These are phyloP conservation scores for Oenanthe javanica DNA, from an alignment of 140 eudicot genomes.

Conservation along the genomic window DNA sequence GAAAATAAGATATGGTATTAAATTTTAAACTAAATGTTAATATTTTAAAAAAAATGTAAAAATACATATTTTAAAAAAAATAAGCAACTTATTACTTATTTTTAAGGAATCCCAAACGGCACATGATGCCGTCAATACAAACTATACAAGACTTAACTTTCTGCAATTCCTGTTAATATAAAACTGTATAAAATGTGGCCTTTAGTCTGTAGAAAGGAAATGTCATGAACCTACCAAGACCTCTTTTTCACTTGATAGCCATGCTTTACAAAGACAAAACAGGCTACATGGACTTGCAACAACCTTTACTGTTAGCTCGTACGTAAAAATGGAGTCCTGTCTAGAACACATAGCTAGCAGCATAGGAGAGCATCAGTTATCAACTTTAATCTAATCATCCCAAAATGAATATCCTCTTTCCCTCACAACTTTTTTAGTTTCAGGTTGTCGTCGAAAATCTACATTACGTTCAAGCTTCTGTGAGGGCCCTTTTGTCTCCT, in stretches of 20 bases:
- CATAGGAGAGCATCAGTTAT: background rate
- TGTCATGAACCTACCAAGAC: background rate
- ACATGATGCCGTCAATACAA: background rate
- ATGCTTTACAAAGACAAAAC: background rate
- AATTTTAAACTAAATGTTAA: too few relatives aligned
- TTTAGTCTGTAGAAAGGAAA: background rate
- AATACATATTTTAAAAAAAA: too few relatives aligned
- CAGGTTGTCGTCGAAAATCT: slow-evolving; percentile 24
- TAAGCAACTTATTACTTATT: too few relatives aligned
- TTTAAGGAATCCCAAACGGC: too few relatives aligned
- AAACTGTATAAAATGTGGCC: background rate
- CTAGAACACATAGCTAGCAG: slow-evolving; percentile 5
- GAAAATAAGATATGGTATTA: too few relatives aligned
- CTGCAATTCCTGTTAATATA: too few relatives aligned
- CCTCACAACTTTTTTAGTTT: slow-evolving; percentile 25
- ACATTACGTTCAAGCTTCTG: slow-evolving; percentile 11
- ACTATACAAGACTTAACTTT: background rate
- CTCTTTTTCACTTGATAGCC: background rate
- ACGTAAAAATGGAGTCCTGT: background rate
- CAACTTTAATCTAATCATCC: slow-evolving; percentile 18
- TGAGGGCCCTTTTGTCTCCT: background rate
- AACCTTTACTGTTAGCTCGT: background rate
- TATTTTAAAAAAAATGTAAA: too few relatives aligned
- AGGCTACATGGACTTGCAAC: background rate
- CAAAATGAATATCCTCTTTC: slow-evolving; percentile 33